Evolutionary conservation across 2,329 filamentous ascomycete genomes (phyloP), one percentile per base, ranked within the genome.

Genomic region (Fusarium subglutinans): DNA sequence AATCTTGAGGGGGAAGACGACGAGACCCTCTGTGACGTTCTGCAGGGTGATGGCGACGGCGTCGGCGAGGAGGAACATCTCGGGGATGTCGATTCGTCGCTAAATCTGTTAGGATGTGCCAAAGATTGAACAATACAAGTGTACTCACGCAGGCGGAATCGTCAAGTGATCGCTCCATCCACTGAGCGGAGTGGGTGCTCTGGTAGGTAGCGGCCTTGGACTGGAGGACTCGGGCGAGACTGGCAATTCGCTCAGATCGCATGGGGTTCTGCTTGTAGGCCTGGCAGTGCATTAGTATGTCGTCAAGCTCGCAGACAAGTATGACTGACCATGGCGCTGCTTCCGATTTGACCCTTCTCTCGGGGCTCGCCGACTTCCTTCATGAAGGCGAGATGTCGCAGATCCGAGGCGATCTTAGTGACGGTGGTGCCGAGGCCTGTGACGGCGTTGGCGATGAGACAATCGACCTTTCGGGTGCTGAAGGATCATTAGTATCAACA

Each of bases 11-110:
- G 71, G 74, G 50, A 73, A 76, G 43, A 76, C 63, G 26, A 76
- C 74, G 24, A 76, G 59, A 15, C 74, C 74, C 33, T 76, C 64
- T 18, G 74, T 73, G 18, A 76, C 64, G 26, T 76, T 76, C 41
- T 76, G 71, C 0, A 76, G 53, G 2, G 63, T 69, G 9, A 66
- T 41, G 28, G 61, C 53, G n/a, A 76, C 59, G 11, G 70, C 73
- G 1, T 76, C 70, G 2, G 74, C 71, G 5, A 76, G 48, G 5
- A 76, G 51, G 44, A 76, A 75, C 53, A 62, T 55, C 40, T 76
- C 74, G 1, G 74, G 74, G 2, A 76, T 66, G 6, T 76, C 74
- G 4, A 76, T 68, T 22, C 72, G 48, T 20, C 62, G 44, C 58
- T 65, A 0, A 2, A 2, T 15, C 17, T 11, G 22, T 64, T n/a